Conservation (phyloP, 257 asterid species). For the Solanum pimpinellifolium region DNA sequence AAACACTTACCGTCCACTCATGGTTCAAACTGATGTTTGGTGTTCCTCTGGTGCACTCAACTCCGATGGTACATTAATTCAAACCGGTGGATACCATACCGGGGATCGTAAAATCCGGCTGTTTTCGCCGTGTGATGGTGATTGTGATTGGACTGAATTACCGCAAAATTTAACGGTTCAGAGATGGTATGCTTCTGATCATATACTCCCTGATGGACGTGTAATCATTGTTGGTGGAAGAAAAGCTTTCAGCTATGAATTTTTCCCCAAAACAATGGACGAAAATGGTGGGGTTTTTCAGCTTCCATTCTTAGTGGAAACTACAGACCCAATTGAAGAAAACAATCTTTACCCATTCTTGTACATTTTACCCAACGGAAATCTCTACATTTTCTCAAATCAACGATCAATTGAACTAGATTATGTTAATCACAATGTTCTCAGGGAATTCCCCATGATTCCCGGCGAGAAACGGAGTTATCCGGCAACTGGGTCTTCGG, state of each 20-base stretch:
- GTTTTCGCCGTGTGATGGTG: constrained; percentile 16
- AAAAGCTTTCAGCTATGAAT: constrained; percentile 66
- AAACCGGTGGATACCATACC: constrained; percentile 38
- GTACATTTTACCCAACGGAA: constrained; percentile 68
- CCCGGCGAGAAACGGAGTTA: constrained; percentile 63
- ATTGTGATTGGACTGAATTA: constrained; percentile 52
- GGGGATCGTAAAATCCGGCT: constrained; percentile 36
- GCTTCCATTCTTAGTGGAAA: constrained; percentile 44
- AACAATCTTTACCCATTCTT: constrained; percentile 88
- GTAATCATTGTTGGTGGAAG: constrained; percentile 78
- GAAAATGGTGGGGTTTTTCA: not conserved
- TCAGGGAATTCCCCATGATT: constrained; percentile 43
- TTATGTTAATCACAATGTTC: constrained; percentile 28
- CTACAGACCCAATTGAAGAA: constrained; percentile 61
- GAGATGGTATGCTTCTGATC: constrained; percentile 74
- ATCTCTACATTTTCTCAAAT: constrained; percentile 68
- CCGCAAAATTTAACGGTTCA: constrained; percentile 20
- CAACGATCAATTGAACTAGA: constrained; percentile 40
- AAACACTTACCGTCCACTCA: constrained; percentile 40
- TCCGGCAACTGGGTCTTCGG: constrained; percentile 78
- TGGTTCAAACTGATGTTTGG: constrained; percentile 44
- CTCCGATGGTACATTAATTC: constrained; percentile 33
- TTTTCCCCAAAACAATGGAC: constrained; percentile 34
- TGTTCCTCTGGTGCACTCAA: constrained; percentile 47
- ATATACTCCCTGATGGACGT: constrained; percentile 66